Conservation (phyloP, 768 basidiomycete species). For the Boletus rufocinnamomeus region DNA sequence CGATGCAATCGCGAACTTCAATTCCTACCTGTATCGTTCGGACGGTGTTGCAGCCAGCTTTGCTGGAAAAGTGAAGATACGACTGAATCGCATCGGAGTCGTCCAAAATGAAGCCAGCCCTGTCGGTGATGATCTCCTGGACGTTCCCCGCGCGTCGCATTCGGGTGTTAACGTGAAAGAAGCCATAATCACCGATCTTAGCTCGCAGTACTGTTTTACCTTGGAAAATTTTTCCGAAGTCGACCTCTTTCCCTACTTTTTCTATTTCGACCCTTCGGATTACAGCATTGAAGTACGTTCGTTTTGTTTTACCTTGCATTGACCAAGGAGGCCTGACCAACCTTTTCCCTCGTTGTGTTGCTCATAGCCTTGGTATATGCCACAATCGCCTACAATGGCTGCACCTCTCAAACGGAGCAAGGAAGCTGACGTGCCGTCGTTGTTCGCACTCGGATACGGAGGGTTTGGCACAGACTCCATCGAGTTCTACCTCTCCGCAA, state of each 20-base stretch:
- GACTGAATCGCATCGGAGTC: constrained; percentile 10
- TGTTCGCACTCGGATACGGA: constrained; percentile 25
- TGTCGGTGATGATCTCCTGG: constrained; percentile 14
- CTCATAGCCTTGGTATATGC: constrained; percentile 21
- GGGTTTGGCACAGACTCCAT: constrained; percentile 22
- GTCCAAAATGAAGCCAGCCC: constrained; percentile 1
- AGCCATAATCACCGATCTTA: constrained; percentile 17
- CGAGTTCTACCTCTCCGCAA: constrained; percentile 15
- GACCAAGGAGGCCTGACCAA: background rate
- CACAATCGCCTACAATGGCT: constrained; percentile 1
- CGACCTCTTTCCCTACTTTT: constrained; percentile 27
- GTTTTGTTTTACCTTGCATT: background rate
- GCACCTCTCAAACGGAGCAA: constrained; percentile 12
- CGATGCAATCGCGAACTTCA: constrained; percentile 22
- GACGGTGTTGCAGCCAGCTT: constrained; percentile 10
- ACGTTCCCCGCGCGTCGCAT: background rate
- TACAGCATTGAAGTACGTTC: constrained; percentile 19
- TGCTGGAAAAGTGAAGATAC: constrained; percentile 14
- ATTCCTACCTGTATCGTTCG: constrained; percentile 22
- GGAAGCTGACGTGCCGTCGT: constrained; percentile 6
- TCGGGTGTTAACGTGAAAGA: constrained; percentile 9
- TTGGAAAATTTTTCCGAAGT: constrained; percentile 18
- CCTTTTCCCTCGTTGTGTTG: background rate
- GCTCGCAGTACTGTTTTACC: constrained; percentile 17
- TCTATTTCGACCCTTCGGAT: constrained; percentile 28